phyloP scores from a whole-genome alignment of 2,329 filamentous ascomycete genomes.

The Aspergillus viridinutans region DNA sequence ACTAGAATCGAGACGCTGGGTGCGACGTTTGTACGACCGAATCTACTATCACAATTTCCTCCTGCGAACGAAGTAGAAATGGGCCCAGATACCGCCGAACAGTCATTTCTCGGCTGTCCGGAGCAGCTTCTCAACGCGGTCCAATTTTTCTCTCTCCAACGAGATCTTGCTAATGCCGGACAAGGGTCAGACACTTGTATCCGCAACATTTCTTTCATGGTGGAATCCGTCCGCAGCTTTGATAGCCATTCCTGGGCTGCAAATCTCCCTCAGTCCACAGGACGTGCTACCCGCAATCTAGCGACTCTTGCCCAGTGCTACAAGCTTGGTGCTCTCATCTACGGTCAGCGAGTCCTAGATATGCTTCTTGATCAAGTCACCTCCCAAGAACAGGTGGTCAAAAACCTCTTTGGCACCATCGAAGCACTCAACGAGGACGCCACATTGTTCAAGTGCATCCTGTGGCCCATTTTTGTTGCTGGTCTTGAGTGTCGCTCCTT shows the following conservation, averaged over 20 bases:
- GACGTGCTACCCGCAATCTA: slow-evolving; percentile 16
- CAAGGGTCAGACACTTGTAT: slow-evolving; percentile 5
- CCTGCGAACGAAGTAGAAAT: slow-evolving; percentile 10
- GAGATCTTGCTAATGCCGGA: slow-evolving; percentile 19
- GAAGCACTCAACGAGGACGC: slow-evolving; percentile 19
- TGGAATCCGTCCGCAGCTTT: slow-evolving; percentile 20
- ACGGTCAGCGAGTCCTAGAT: slow-evolving; percentile 29
- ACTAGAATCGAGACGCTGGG: slow-evolving; percentile 32
- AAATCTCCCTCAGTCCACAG: slow-evolving; percentile 13
- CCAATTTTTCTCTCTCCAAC: slow-evolving; percentile 22
- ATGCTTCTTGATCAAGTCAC: slow-evolving; percentile 13
- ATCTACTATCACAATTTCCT: slow-evolving; percentile 22
- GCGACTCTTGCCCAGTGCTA: slow-evolving; percentile 26
- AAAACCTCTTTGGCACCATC: slow-evolving; percentile 23
- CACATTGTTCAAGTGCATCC: slow-evolving; percentile 29
- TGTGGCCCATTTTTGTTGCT: slow-evolving; percentile 34
- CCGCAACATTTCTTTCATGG: slow-evolving; percentile 1
- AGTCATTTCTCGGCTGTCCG: slow-evolving; percentile 35
- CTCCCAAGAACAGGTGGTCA: slow-evolving; percentile 17
- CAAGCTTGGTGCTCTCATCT: slow-evolving; percentile 26
- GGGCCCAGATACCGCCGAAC: slow-evolving; percentile 26
- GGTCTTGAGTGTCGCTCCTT: slow-evolving; percentile 26
- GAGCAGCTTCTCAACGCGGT: slow-evolving; percentile 29
- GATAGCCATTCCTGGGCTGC: slow-evolving; percentile 26
- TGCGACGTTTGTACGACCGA: slow-evolving; percentile 29